A percentile compares a stretch with the other conserved stretches of the same genome.
These are phyloP conservation scores for Tetrahymena malaccensis DNA, from an alignment of 73 alveolate species.

Conservation along the genomic window DNA sequence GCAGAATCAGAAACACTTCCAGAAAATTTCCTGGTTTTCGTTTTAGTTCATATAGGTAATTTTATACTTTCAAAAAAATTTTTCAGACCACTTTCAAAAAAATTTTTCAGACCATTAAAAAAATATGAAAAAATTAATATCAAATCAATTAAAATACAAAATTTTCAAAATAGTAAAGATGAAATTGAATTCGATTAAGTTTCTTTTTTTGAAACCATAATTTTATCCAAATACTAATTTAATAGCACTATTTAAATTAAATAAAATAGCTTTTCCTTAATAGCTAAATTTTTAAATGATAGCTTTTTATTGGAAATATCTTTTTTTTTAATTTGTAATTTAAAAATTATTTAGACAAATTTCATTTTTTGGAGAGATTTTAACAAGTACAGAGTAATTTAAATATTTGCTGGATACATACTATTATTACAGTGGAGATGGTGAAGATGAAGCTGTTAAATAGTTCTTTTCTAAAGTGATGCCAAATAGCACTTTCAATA, in stretches of 20 bases:
- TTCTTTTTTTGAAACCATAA: too few relatives aligned
- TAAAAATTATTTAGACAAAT: too few relatives aligned
- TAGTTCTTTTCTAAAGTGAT: background rate
- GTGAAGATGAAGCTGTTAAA: background rate
- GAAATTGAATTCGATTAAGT: too few relatives aligned
- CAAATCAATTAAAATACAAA: too few relatives aligned
- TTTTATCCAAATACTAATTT: too few relatives aligned
- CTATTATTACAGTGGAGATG: background rate
- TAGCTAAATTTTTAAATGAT: background rate
- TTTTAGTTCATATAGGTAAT: conserved; percentile 46
- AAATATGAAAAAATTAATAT: too few relatives aligned
- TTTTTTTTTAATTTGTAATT: too few relatives aligned
- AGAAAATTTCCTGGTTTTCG: conserved; percentile 58
- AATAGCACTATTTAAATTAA: background rate
- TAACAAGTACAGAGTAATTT: background rate
- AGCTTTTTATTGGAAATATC: too few relatives aligned
- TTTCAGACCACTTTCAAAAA: too few relatives aligned
- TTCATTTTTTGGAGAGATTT: background rate
- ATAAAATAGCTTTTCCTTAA: conserved; percentile 22
- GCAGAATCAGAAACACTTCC: conserved; percentile 45
- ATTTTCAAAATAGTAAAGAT: too few relatives aligned
- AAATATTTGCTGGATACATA: background rate
- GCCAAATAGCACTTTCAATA: conserved; percentile 16
- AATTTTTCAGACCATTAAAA: too few relatives aligned
- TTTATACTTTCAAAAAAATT: too few relatives aligned